A percentile compares a stretch with the other conserved stretches of the same genome.
phyloP scores from a whole-genome alignment of 2,329 filamentous ascomycete species.

The Venturia effusa region DNA sequence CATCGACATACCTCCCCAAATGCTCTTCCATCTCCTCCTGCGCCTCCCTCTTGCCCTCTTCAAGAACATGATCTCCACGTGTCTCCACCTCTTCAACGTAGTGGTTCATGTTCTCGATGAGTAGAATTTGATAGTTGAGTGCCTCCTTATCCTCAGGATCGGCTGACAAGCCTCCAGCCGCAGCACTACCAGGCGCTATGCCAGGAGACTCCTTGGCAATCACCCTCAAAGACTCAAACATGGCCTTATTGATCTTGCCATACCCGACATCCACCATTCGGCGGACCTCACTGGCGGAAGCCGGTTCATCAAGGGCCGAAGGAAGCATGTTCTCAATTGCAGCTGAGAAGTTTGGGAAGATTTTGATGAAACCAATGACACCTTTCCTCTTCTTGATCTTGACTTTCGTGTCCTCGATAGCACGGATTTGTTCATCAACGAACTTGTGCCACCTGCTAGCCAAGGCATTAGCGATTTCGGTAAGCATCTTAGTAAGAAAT shows the following conservation, averaged over 20 bases:
- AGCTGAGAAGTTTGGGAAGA: conserved; percentile 78
- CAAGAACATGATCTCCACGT: conserved; percentile 61
- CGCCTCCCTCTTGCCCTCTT: conserved; percentile 73
- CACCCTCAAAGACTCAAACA: conserved; percentile 95
- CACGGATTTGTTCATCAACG: conserved; percentile 86
- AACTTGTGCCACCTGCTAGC: conserved; percentile 74
- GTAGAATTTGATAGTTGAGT: conserved; percentile 89
- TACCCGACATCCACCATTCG: conserved; percentile 79
- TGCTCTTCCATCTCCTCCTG: conserved; percentile 73
- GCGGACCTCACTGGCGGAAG: conserved; percentile 54
- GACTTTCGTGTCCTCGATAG: conserved; percentile 96
- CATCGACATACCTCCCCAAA: conserved; percentile 74
- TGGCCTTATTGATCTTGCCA: conserved; percentile 76
- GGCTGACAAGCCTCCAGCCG: conserved; percentile 23
- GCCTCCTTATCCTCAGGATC: conserved; percentile 89
- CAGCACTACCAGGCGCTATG: conserved; percentile 41
- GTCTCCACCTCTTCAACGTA: conserved; percentile 86
- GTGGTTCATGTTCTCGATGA: conserved; percentile 99
- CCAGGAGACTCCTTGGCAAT: conserved; percentile 65
- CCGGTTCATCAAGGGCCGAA: conserved; percentile 36
- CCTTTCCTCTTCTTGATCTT: conserved; percentile 98
- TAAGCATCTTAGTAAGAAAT: conserved; percentile 68
- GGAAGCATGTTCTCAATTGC: conserved; percentile 76
- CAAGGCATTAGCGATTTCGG: conserved; percentile 67
- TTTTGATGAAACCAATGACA: conserved; percentile 87